A percentile compares a stretch with the other conserved stretches of the same genome.
Evolutionary conservation across 805 yeast species (phyloP).

Genomic region (Isabelozyma pseudorhagii): DNA sequence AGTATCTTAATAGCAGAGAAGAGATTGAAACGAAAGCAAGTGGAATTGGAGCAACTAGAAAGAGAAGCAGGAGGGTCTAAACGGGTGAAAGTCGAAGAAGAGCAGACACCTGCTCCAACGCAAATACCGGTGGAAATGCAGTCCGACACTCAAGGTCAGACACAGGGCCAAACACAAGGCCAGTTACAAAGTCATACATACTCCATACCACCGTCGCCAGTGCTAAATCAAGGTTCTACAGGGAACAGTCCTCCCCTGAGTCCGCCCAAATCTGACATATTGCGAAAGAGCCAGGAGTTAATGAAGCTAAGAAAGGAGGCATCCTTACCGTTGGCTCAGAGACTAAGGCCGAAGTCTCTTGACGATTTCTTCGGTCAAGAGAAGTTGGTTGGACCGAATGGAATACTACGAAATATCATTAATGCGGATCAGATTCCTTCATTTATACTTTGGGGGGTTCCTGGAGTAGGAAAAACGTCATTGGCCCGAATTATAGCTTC

Average conservation of each 20-base stretch:
- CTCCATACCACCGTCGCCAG: neutral
- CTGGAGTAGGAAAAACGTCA: constrained; percentile 45
- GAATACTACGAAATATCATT: constrained; percentile 32
- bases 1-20: constrained; percentile 33
- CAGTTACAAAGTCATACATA: neutral
- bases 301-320: constrained; percentile 15
- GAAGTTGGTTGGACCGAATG: constrained; percentile 34
- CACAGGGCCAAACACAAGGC: neutral
- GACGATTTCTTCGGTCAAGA: constrained; percentile 43
- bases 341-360: constrained; percentile 35
- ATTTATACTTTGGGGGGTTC: constrained; percentile 42
- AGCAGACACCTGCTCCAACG: neutral
- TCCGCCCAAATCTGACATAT: neutral
- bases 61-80: neutral
- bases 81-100: neutral
- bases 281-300: constrained; percentile 3
- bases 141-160: too few relatives aligned
- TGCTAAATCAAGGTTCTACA: neutral
- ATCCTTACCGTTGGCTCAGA: constrained; percentile 35
- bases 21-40: constrained; percentile 14
- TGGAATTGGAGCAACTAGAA: constrained; percentile 3
- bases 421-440: constrained; percentile 35
- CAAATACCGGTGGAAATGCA: neutral
- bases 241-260: neutral
- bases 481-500: constrained; percentile 38